phyloP scores from a whole-genome alignment of 1,284 basidiomycete genomes.

The Cryptococcus amylolentus region DNA sequence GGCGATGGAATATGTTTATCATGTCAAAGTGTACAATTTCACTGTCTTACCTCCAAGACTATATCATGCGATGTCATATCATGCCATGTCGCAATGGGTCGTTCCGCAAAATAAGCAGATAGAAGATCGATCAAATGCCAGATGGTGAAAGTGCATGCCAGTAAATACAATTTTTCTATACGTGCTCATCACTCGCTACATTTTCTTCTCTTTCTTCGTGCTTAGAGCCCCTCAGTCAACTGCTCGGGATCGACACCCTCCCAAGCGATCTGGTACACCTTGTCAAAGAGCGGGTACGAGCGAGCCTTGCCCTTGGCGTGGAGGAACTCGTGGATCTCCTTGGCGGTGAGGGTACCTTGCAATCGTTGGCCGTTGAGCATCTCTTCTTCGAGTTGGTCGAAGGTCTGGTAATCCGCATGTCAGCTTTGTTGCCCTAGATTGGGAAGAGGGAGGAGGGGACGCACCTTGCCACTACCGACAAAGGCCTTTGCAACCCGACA shows the following conservation, averaged over 20 bases:
- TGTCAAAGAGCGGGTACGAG: slow-evolving; percentile 57
- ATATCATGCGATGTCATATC: too few relatives aligned
- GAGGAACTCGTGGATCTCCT: slow-evolving; percentile 55
- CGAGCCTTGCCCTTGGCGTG: slow-evolving; percentile 51
- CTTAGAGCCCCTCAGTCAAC: slow-evolving; percentile 42
- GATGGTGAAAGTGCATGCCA: too few relatives aligned
- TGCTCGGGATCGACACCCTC: slow-evolving; percentile 47
- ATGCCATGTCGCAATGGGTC: too few relatives aligned
- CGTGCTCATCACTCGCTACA: too few relatives aligned
- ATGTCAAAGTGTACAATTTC: too few relatives aligned
- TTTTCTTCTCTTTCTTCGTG: too few relatives aligned
- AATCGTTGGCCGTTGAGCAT: slow-evolving; percentile 58
- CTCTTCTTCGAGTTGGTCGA: slow-evolving; percentile 56
- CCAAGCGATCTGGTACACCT: slow-evolving; percentile 52
- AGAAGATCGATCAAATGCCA: too few relatives aligned
- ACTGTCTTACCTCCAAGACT: too few relatives aligned
- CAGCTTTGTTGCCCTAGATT: neutral
- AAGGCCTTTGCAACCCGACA: slow-evolving; percentile 53
- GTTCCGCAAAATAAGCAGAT: too few relatives aligned
- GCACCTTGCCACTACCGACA: slow-evolving; percentile 50
- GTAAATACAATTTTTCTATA: too few relatives aligned
- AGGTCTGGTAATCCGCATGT: slow-evolving; percentile 36
- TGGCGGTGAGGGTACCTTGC: slow-evolving; percentile 54
- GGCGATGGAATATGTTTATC: too few relatives aligned
- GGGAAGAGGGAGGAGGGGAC: slow-evolving; percentile 2